Evolutionary conservation across 768 basidiomycete genomes (phyloP), one percentile per base, ranked within the genome.

Genomic region (Pisolithus microcarpus): DNA sequence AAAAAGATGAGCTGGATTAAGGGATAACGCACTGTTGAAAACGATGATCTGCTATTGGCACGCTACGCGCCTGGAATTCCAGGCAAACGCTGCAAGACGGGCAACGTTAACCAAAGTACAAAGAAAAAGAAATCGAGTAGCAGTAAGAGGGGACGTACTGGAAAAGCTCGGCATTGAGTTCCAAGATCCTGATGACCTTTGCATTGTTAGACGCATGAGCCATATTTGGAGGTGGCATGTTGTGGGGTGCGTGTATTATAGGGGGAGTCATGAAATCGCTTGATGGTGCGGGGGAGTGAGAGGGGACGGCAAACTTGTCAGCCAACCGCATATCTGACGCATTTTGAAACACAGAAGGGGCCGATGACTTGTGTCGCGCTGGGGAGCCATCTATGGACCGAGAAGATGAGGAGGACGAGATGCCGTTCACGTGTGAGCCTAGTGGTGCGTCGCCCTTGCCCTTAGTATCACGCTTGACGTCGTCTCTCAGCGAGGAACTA

Each of bases 151-250:
- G 55, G 30, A 65, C 76, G 36, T 50, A 89, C 87, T 77, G 83
- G 52, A 89, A 65, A 38, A 90, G 67, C 54, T 88, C 85, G 0
- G 74, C 66, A 55, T 89, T 89, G 31, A 89, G 69, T 50, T 85
- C 81, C 39, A 90, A 64, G 40, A 89, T 74, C 9, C 76, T 67
- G 36, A 73, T 69, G 36, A 82, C 82, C 66, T 84, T 87, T 49
- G 56, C 49, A 49, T 56, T 56, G 34, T 57, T 45, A 24, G 57
- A 26, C 18, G 53, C 5, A 31, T 56, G 55, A 5, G 46, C 39
- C 11, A 52, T 7, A 6, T 52, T 40, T 4, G 57, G 53, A 0
- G 46, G 43, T 16, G 62, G 49, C 23, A 56, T 31, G 24, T 56
- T 54, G 24, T 54, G 72, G 34, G 68, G 65, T 15, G 64, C 55